These are phyloP conservation scores for Mycena haematopus DNA, from an alignment of 768 basidiomycete species.

Conservation along the genomic window DNA sequence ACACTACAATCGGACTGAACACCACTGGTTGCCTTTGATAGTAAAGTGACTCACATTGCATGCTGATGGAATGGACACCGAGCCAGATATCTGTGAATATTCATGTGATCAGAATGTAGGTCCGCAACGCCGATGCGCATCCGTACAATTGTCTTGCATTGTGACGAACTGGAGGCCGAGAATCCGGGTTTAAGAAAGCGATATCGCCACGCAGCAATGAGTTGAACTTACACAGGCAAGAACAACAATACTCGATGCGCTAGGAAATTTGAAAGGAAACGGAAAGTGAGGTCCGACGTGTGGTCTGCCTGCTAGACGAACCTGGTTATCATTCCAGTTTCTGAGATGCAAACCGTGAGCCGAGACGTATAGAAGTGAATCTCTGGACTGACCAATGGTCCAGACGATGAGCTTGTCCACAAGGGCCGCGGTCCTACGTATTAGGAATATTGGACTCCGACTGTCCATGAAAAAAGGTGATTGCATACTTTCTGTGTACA, in stretches of 20 bases:
- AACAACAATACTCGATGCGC: background rate
- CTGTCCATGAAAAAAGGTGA: no score
- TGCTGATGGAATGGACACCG: background rate
- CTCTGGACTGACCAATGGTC: background rate
- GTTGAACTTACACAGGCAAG: conserved; percentile 1
- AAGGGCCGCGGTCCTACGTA: background rate
- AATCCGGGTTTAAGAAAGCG: background rate
- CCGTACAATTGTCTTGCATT: background rate
- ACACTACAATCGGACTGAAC: background rate
- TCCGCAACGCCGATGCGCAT: background rate
- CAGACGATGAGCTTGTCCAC: conserved; percentile 3
- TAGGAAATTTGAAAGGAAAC: background rate
- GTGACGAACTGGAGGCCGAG: background rate
- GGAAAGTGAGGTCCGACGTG: background rate
- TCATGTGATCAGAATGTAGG: background rate
- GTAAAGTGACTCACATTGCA: background rate
- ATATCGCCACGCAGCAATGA: background rate
- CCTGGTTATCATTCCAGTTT: conserved; percentile 9
- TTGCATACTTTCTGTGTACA: background rate
- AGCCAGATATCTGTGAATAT: conserved; percentile 3
- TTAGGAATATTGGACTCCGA: no score
- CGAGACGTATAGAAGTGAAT: background rate
- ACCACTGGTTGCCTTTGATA: background rate
- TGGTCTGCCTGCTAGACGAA: background rate
- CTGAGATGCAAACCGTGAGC: background rate